These are phyloP conservation scores for Oryza rufipogon DNA, from an alignment of 176 grass and related monocot genomes.

Conservation along the genomic window DNA sequence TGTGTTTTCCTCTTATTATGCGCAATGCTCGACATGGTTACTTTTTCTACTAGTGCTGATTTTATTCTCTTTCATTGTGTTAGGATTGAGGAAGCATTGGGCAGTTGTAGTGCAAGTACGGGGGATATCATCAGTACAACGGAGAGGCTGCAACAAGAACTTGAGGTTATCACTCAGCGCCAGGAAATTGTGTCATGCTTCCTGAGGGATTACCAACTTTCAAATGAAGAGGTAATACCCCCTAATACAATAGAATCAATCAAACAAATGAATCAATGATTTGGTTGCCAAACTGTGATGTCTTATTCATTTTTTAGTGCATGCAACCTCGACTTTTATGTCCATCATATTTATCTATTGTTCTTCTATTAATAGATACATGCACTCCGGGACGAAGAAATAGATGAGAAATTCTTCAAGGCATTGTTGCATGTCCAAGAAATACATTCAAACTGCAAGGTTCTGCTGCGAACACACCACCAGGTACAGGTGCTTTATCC, in stretches of 20 bases:
- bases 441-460: conserved; percentile 98
- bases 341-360: conserved; percentile 7
- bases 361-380: conserved; percentile 66
- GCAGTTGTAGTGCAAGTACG: conserved; percentile 84
- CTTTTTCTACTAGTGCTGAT: conserved; percentile 14
- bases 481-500: conserved; percentile 57
- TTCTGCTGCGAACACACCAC: conserved; percentile 92
- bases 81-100: conserved; percentile 89
- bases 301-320: neutral
- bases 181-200: conserved; percentile 98
- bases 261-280: neutral
- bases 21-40: neutral
- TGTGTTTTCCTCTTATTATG: conserved; percentile 8
- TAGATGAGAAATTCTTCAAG: conserved; percentile 96
- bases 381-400: conserved; percentile 84
- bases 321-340: neutral
- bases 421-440: conserved; percentile 95
- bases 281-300: conserved; percentile 11
- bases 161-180: conserved; percentile 89
- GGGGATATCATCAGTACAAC: conserved; percentile 98
- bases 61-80: conserved; percentile 31
- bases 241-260: conserved; percentile 17
- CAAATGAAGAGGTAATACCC: conserved; percentile 80
- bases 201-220: conserved; percentile 95
- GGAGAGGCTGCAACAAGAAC: conserved; percentile 94